phyloP scores from a whole-genome alignment of 495 filamentous ascomycete species.

The Cenococcum geophilum region DNA sequence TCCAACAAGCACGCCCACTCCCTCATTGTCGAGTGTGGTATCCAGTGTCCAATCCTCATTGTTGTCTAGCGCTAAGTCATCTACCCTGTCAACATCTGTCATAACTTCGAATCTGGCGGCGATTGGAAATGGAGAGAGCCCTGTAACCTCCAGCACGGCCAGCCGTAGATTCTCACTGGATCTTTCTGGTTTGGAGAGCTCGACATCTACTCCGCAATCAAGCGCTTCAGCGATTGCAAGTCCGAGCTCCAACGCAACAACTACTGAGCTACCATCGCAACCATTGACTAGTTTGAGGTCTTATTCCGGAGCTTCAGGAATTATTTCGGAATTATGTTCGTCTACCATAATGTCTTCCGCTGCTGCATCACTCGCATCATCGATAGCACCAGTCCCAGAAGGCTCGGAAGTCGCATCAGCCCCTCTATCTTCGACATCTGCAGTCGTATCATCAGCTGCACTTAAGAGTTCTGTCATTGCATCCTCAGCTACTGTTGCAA shows the following conservation, averaged over 20 bases:
- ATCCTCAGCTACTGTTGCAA: background rate
- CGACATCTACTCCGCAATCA: background rate
- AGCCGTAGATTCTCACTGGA: constrained; percentile 1
- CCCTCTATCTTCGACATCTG: background rate
- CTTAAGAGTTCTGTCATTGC: background rate
- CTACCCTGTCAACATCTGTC: background rate
- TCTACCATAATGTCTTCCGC: background rate
- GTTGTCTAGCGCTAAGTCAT: background rate
- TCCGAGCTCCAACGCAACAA: background rate
- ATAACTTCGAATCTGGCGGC: background rate
- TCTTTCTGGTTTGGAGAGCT: background rate
- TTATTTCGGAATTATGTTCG: background rate
- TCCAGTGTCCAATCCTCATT: background rate
- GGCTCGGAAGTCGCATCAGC: background rate
- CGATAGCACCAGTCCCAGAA: background rate
- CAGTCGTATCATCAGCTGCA: background rate
- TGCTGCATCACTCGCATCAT: background rate
- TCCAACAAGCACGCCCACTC: background rate
- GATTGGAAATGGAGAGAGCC: background rate
- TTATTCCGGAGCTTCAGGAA: background rate
- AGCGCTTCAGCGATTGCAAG: background rate
- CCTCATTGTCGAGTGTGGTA: background rate
- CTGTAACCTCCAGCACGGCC: background rate
- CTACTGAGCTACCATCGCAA: background rate
- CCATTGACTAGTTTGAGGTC: background rate